Base-by-base conservation (phyloP, 352 stramenopile species). In the Phytophthora tubulina region DNA sequence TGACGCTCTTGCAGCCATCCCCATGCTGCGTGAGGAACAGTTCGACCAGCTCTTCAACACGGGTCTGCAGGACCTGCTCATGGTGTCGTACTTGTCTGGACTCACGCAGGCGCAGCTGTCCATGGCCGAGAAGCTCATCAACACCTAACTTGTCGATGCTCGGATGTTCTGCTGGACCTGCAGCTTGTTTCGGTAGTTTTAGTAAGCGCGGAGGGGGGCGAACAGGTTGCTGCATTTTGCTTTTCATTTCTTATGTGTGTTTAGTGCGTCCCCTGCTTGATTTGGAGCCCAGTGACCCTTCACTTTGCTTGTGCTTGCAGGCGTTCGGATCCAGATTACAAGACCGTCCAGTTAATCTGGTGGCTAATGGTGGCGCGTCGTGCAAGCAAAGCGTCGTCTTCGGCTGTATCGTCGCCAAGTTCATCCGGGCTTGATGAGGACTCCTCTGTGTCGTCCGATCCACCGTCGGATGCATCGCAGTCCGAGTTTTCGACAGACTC, bases 121-220 rank as follows among this genome's bases (percentile, higher is more conserved):
- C 39, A 99, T 99, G 90, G 95, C 97, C 35, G 97, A 99, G 81
- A 99, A 99, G 85, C 87, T 99, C 75, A 98, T 98, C 83, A 96
- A 93, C 78, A 86, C 89, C 15, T 96, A 93, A 76, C 38, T 60
- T 64, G 63, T 59, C 30, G 58, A 76, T 46, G 35, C 11, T 54
- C 30, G 32, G 39, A 49, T 45, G 41, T 10, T 53, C 33, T 48
- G 11, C 42, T 67, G 31, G 30, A 68, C 36, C 39, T 72, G 41
- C 52, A 63, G 58, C 55, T 70, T 48, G 15, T 32, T 49, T 70
- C 38, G 46, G 72, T 79, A 76, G 72, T 73, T 77, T 68, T 76
- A 72, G 51, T 73, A 76, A 76, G 60, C 64, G 48, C 21, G 17
- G 55, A n/a, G 51, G 38, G 42, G 14, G 53, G 51, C 49, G 48